phyloP scores from a whole-genome alignment of 768 basidiomycete species.

The Ephemerocybe angulata region DNA sequence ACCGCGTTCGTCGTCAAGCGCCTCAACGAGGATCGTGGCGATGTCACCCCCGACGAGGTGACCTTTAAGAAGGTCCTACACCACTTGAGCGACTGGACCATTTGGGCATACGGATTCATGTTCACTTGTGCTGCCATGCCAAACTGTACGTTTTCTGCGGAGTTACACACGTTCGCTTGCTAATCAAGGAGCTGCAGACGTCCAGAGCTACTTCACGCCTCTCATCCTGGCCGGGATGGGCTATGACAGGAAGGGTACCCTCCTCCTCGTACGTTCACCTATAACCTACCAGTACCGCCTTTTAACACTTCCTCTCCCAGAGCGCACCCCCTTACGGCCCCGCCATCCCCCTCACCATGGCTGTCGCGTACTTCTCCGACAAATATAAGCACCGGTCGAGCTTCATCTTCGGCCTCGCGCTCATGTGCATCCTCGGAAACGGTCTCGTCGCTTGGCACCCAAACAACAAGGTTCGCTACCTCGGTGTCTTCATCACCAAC shows the following conservation, averaged over 20 bases:
- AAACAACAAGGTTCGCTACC: conserved; percentile 37
- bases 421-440: conserved; percentile 38
- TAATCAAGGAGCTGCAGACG: conserved; percentile 22
- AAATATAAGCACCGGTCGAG: conserved; percentile 38
- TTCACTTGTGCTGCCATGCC: conserved; percentile 44
- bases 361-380: conserved; percentile 47
- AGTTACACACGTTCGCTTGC: not conserved
- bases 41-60: conserved; percentile 28
- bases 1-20: conserved; percentile 26
- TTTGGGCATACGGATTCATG: conserved; percentile 36
- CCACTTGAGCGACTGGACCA: conserved; percentile 31
- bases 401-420: conserved; percentile 37
- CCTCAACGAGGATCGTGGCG: conserved; percentile 30
- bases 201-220: conserved; percentile 44
- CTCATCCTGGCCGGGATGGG: conserved; percentile 47
- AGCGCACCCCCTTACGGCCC: conserved; percentile 46
- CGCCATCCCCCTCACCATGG: conserved; percentile 36
- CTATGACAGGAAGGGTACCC: conserved; percentile 30
- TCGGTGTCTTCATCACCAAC: conserved; percentile 45
- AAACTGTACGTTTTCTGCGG: conserved; percentile 27
- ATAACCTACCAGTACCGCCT: no score
- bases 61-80: conserved; percentile 22
- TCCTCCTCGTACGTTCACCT: conserved; percentile 37
- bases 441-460: conserved; percentile 36
- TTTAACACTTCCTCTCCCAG: conserved; percentile 22